A percentile compares a stretch with the other conserved stretches of the same genome.
phyloP scores from a whole-genome alignment of 1,284 basidiomycete genomes.

The Malassezia caprae region DNA sequence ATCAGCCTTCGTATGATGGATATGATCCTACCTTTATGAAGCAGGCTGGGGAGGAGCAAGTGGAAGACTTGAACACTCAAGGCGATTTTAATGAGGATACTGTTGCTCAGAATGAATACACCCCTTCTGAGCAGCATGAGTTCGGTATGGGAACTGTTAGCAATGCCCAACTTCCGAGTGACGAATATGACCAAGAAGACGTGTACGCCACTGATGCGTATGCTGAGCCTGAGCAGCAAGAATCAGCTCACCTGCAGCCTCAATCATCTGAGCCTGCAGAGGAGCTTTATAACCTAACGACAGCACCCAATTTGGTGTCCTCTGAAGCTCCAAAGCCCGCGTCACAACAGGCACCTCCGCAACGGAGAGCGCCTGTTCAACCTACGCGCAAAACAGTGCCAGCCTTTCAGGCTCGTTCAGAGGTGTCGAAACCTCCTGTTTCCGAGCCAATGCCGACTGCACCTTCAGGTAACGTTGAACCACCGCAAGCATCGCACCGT shows the following conservation, averaged over 20 bases:
- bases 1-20: neutral
- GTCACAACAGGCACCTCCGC: neutral
- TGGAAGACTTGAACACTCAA: neutral
- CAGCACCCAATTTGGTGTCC: neutral
- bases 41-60: conserved; percentile 2
- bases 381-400: neutral
- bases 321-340: neutral
- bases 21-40: too few relatives aligned
- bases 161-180: neutral
- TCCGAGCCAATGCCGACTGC: neutral
- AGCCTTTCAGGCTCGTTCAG: neutral
- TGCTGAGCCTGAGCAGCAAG: neutral
- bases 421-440: neutral
- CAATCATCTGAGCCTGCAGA: neutral
- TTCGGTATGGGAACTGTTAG: neutral
- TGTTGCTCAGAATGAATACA: neutral
- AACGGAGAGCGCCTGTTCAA: neutral
- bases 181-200: neutral
- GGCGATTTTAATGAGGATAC: neutral
- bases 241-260: neutral
- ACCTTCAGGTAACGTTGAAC: neutral
- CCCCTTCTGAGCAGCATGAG: neutral
- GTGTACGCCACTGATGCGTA: neutral
- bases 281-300: neutral
- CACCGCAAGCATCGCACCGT: neutral